phyloP scores from a whole-genome alignment of 1,284 basidiomycete species.

The Sanghuangporus baumii region DNA sequence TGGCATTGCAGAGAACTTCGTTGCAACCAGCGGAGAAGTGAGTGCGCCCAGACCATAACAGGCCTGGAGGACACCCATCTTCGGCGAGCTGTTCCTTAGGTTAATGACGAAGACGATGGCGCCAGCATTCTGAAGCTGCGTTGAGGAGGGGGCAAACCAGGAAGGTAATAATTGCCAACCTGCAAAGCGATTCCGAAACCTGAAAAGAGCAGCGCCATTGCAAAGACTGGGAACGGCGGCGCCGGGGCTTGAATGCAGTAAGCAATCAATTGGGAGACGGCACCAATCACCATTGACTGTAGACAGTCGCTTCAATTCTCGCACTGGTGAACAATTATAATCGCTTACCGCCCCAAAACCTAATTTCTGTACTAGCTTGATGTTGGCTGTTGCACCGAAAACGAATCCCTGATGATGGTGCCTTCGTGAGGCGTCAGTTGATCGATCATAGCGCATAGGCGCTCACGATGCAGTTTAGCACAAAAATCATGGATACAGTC shows the following conservation, averaged over 20 bases:
- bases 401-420: conserved; percentile 43
- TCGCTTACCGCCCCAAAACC: conserved; percentile 52
- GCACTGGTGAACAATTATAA: not conserved
- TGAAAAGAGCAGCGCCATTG: conserved; percentile 50
- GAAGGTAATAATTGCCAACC: conserved; percentile 25
- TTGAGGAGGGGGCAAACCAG: not conserved
- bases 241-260: conserved; percentile 53
- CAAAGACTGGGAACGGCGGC: conserved; percentile 59
- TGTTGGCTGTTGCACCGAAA: conserved; percentile 45
- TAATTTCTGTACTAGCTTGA: conserved; percentile 47
- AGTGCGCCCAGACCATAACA: conserved; percentile 61
- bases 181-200: conserved; percentile 59
- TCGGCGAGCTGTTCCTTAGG: conserved; percentile 40
- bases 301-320: not conserved
- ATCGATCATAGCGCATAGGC: not conserved
- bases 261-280: conserved; percentile 33
- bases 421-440: not conserved
- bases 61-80: conserved; percentile 63
- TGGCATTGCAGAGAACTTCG: conserved; percentile 52
- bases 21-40: conserved; percentile 58
- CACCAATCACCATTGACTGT: conserved; percentile 25
- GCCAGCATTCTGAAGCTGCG: conserved; percentile 40
- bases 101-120: conserved; percentile 50
- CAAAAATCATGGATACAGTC: conserved; percentile 44
- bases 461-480: conserved; percentile 38